Percentiles rank a stretch among this genome's conserved stretches.
phyloP scores from a whole-genome alignment of 495 filamentous ascomycete genomes.

The Aspergillus panamensis region DNA sequence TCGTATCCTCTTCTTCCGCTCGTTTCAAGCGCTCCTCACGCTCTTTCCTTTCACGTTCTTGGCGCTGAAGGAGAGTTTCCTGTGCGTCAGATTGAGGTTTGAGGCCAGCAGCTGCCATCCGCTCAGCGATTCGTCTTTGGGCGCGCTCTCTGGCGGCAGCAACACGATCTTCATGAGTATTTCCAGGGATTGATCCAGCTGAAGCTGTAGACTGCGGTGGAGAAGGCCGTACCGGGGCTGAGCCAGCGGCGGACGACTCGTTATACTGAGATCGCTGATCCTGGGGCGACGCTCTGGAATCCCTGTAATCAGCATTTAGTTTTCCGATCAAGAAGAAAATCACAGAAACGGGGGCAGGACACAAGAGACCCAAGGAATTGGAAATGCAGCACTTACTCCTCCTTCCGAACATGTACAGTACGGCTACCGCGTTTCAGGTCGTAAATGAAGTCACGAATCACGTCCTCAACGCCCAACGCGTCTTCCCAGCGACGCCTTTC shows the following conservation, averaged over 20 bases:
- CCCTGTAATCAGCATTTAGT: slow-evolving; percentile 11
- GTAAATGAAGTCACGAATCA: slow-evolving; percentile 95
- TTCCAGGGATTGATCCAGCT: slow-evolving; percentile 55
- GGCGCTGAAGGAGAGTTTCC: slow-evolving; percentile 77
- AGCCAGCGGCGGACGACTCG: slow-evolving; percentile 24
- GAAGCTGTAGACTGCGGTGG: slow-evolving; percentile 43
- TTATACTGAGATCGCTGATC: slow-evolving; percentile 28
- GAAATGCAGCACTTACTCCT: slow-evolving; percentile 52
- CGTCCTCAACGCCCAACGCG: slow-evolving; percentile 91
- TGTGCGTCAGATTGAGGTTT: slow-evolving; percentile 65
- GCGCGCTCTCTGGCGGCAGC: slow-evolving; percentile 97
- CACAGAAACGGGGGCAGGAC: background rate
- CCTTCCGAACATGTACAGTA: slow-evolving; percentile 67
- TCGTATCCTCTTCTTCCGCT: slow-evolving; percentile 94
- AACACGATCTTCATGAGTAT: slow-evolving; percentile 86
- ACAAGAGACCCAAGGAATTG: background rate
- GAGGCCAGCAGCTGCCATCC: slow-evolving; percentile 88
- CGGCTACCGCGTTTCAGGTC: slow-evolving; percentile 84
- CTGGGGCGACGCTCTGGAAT: slow-evolving; percentile 26
- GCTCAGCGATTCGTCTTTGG: slow-evolving; percentile 95
- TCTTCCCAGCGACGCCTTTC: slow-evolving; percentile 96
- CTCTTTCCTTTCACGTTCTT: slow-evolving; percentile 85
- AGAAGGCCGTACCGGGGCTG: slow-evolving; percentile 34
- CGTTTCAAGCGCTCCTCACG: slow-evolving; percentile 78
- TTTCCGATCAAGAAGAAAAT: background rate